Base-by-base conservation (phyloP, 306 rosid genomes). In the Psophocarpus tetragonolobus region DNA sequence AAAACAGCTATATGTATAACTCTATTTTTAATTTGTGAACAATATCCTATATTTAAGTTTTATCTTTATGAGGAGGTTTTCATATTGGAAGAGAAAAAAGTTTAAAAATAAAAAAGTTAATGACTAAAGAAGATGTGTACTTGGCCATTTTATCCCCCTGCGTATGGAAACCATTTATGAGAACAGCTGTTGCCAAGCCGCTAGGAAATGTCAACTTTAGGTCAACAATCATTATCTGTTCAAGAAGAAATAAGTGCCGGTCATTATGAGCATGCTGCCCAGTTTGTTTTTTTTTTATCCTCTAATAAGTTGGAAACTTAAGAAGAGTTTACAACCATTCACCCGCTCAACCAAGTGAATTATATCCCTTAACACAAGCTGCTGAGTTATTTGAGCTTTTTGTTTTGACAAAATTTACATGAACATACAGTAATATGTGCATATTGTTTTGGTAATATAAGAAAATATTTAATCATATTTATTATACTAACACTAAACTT, bases 111-210 rank as follows among this genome's bases (percentile, higher is more conserved):
- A 18, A 64, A 17, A 32, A 4, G 57, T 10, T 68, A 13, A 11
- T 15, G 17, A 23, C 18, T 23, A n/a, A 20, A 50, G 23, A 23
- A 42, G 17, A 72, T 50, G 21, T 14, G 39, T 86, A 91, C 97
- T 85, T 88, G 26, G 94, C 97, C 87, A 80, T 83, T 48, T 85
- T 87, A 66, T 89, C 91, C 12, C 91, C 94, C 56, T 84, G 94
- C 30, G 82, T 82, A 54, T 91, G 97, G 69, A 89, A 89, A 33
- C 97, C 94, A 80, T 91, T 89, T 50, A 91, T 89, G 82, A 91
- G 94, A 71, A 91, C 94, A 20, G 97, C 97, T 3, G 94, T 91
- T 32, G 97, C 94, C 85, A 91, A 65, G 45, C 97, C 97, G 80
- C 94, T 91, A 4, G 94, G 94, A 80, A 86, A 91, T 32, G 97